Conservation (phyloP, 768 basidiomycete species). For the Cubamyces sp. region DNA sequence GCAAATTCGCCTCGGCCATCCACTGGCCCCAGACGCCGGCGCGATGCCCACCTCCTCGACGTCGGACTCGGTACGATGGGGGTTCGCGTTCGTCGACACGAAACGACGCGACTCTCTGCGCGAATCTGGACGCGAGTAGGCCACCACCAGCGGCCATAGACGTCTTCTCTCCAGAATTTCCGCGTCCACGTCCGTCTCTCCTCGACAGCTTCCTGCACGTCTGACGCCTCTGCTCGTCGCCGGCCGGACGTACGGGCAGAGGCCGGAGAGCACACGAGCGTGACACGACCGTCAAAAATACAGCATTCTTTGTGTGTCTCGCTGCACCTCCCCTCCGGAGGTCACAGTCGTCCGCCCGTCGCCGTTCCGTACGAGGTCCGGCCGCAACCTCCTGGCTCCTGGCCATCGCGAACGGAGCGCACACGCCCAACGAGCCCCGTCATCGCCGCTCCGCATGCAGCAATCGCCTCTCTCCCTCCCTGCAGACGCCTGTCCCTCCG, state of each 20-base stretch:
- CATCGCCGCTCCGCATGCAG: constrained; percentile 15
- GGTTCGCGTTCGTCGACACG: constrained; percentile 13
- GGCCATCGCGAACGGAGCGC: constrained; percentile 24
- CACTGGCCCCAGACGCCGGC: not conserved
- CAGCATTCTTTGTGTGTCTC: not conserved
- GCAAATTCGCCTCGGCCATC: not conserved
- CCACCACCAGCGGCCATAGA: constrained; percentile 7
- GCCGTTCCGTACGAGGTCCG: constrained; percentile 1
- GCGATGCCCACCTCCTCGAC: not conserved
- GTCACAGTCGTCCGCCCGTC: not conserved
- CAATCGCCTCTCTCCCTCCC: constrained; percentile 9
- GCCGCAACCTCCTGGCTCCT: not conserved
- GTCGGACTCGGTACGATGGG: constrained; percentile 5
- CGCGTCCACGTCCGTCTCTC: constrained; percentile 6
- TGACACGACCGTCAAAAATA: not conserved
- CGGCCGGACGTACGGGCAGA: not conserved
- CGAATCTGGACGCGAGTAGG: constrained; percentile 17
- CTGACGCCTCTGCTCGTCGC: not conserved
- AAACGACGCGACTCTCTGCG: constrained; percentile 15
- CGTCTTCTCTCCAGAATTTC: constrained; percentile 15
- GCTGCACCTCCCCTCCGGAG: not conserved
- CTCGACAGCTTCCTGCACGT: constrained; percentile 7
- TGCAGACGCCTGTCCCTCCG: constrained; percentile 8
- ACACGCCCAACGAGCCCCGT: constrained; percentile 5
- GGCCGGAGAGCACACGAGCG: not conserved